These are phyloP conservation scores for Arthrobotrys iridis DNA, from an alignment of 2,329 filamentous ascomycete species.

Conservation along the genomic window DNA sequence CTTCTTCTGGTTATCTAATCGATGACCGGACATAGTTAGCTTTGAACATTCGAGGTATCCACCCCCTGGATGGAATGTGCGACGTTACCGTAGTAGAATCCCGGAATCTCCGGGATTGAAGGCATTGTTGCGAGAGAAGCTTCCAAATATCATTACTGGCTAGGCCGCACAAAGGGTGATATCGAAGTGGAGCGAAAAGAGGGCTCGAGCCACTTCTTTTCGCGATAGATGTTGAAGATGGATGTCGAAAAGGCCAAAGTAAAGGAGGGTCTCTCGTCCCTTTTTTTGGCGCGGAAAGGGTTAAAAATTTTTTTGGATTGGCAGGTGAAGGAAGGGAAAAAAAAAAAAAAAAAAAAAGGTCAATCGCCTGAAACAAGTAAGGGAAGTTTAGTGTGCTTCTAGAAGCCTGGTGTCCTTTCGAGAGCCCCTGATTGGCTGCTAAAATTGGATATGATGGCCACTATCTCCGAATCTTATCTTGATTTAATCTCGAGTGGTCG, in stretches of 20 bases:
- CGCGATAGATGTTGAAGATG: constrained; percentile 35
- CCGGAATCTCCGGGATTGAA: constrained; percentile 53
- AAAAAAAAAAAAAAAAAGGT: constrained; percentile 20
- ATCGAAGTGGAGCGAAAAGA: constrained; percentile 44
- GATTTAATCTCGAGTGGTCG: constrained; percentile 28
- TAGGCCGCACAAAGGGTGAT: constrained; percentile 8
- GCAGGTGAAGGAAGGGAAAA: background rate
- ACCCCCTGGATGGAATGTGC: background rate
- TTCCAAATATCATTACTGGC: constrained; percentile 52
- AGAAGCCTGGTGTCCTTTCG: constrained; percentile 34
- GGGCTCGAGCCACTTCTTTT: constrained; percentile 43
- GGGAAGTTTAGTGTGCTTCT: constrained; percentile 33
- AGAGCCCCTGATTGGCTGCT: constrained; percentile 32
- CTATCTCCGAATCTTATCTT: constrained; percentile 27
- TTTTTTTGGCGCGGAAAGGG: constrained; percentile 23
- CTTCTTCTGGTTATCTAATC: constrained; percentile 52
- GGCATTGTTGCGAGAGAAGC: constrained; percentile 53
- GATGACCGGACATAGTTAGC: background rate
- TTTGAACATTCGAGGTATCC: background rate
- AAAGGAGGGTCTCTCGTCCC: constrained; percentile 4
- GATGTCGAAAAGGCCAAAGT: constrained; percentile 19
- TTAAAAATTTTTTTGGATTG: constrained; percentile 22
- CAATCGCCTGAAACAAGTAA: constrained; percentile 2
- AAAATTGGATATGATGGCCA: constrained; percentile 4
- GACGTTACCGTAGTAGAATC: constrained; percentile 52